Evolutionary conservation across 1,139 yeast species (phyloP), one percentile per base, ranked within the genome.

Genomic region (Suhomyces chickasaworum): DNA sequence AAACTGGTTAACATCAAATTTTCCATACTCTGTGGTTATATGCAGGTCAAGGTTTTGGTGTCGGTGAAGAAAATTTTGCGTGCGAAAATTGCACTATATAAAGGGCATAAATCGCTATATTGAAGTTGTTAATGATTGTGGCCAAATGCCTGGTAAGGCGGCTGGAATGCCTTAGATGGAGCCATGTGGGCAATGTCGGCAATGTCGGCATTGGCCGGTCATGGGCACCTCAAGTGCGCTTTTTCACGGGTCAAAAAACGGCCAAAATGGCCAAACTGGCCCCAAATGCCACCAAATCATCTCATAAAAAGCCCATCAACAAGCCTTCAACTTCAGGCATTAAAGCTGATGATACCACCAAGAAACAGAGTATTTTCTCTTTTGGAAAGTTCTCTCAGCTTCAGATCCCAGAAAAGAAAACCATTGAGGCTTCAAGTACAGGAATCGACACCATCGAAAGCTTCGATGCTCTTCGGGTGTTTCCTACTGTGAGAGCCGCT

Each of bases 401-500:
- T 33, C 56, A 58, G 23, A 51, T 43, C 8, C 60, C 62, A 2
- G 52, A 48, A 7, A 52, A 50, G 44, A 51, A 48, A 42, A 37
- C 37, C 33, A 45, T 58, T 17, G 64, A 57, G 36, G 44, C 50
- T n/a, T 53, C 62, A 2, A 52, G 53, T 27, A 45, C 51, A 6
- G 61, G 57, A n/a, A 49, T 56, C 7, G 57, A 54, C 30, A 52
- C 56, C 55, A 80, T 89, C 39, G 70, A 74, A 1, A 70, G 77
- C 16, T 90, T 91, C 58, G 78, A 79, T 15, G 81, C 84, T 39
- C 71, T 91, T 48, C 77, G 83, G 47, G 70, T 93, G 20, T 70
- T 84, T 41, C 89, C 93, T 0, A 73, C 75, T 1, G 86, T 91
- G 1, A 70, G 97, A 52, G 70, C 71, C 0, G 84, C 85, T 1